These are phyloP conservation scores for Cutaneotrichosporon cutaneum DNA, from an alignment of 1,284 basidiomycete genomes.

Conservation along the genomic window DNA sequence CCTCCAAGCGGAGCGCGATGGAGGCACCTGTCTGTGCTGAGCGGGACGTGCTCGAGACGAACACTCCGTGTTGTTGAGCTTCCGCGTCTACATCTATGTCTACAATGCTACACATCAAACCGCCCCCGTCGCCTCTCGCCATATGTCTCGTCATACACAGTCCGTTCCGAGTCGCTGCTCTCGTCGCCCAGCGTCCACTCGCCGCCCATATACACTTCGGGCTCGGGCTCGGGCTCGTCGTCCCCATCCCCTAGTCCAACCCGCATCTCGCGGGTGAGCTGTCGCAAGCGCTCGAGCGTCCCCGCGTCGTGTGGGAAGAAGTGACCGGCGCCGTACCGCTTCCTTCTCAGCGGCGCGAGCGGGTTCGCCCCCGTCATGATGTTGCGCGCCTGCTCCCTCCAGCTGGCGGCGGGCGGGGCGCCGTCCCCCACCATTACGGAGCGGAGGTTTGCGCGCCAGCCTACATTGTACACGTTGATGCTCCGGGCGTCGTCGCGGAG, in stretches of 20 bases:
- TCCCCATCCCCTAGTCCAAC: conserved; percentile 14
- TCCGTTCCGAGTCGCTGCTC: conserved; percentile 16
- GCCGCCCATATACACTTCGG: conserved; percentile 8
- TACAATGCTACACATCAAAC: conserved; percentile 4
- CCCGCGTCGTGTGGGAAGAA: conserved; percentile 37
- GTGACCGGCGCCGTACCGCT: conserved; percentile 31
- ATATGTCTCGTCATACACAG: conserved; percentile 5
- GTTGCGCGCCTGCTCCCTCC: background rate
- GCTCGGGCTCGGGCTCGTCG: background rate
- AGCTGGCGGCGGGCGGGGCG: background rate
- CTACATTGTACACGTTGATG: conserved; percentile 72
- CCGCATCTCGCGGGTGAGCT: conserved; percentile 37
- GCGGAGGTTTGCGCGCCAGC: conserved; percentile 63
- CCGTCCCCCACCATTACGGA: conserved; percentile 31
- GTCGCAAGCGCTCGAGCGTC: conserved; percentile 29
- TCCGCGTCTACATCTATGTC: conserved; percentile 5
- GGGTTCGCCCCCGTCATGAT: conserved; percentile 21
- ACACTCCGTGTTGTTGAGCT: too few species aligned
- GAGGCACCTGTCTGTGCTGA: too few species aligned
- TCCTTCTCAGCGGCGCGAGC: conserved; percentile 2
- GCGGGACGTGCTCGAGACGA: too few species aligned
- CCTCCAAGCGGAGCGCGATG: too few species aligned
- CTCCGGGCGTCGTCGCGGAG: conserved; percentile 66
- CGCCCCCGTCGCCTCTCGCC: conserved; percentile 2
- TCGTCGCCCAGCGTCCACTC: conserved; percentile 17